These are phyloP conservation scores for Paecilomyces sp. DNA, from an alignment of 2,329 filamentous ascomycete genomes.

Conservation along the genomic window DNA sequence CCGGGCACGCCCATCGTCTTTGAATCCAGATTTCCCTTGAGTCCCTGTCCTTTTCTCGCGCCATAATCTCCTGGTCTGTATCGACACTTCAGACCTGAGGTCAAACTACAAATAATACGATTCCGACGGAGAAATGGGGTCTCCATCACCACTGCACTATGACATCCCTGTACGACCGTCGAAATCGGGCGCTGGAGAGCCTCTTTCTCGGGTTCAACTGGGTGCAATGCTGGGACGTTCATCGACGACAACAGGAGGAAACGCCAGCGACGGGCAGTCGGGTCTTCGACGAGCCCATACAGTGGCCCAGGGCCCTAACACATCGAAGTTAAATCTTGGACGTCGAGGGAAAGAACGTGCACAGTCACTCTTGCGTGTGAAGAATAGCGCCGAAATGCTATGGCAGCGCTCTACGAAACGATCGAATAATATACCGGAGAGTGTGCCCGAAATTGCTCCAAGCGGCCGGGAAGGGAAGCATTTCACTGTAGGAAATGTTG, in stretches of 20 bases:
- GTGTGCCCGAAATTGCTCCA: conserved; percentile 55
- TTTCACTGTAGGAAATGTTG: conserved; percentile 75
- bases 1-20: conserved; percentile 15
- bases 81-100: background rate
- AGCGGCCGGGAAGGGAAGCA: conserved; percentile 61
- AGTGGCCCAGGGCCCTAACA: conserved; percentile 24
- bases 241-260: conserved; percentile 4
- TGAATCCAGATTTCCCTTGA: conserved; percentile 6
- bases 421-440: conserved; percentile 45
- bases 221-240: conserved; percentile 6
- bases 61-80: background rate
- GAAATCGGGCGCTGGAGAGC: background rate
- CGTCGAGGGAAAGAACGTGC: conserved; percentile 24
- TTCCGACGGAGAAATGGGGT: conserved; percentile 5
- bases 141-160: background rate
- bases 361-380: conserved; percentile 34
- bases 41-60: background rate
- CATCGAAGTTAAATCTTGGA: conserved; percentile 21
- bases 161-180: background rate
- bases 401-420: conserved; percentile 31
- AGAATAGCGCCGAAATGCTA: conserved; percentile 47
- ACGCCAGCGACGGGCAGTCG: conserved; percentile 12
- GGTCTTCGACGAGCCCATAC: conserved; percentile 32
- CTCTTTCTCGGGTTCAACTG: background rate
- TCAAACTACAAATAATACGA: background rate